A percentile compares a stretch with the other conserved stretches of the same genome.
Evolutionary conservation across 768 basidiomycete genomes (phyloP).

Genomic region (Boletus tylopilopsis): DNA sequence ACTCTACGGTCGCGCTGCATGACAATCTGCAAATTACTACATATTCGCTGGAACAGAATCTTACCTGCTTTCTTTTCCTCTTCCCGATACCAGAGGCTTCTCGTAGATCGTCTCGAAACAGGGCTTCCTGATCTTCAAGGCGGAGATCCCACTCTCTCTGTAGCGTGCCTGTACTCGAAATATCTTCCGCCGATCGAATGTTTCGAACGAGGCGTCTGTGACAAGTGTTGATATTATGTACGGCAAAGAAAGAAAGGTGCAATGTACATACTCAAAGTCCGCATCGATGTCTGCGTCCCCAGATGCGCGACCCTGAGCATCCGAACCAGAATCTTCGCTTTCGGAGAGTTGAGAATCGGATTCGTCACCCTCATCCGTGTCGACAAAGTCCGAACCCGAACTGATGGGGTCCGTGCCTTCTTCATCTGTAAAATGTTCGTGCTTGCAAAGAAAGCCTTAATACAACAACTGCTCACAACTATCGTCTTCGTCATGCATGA

Average conservation of each 20-base stretch:
- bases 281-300: constrained; percentile 16
- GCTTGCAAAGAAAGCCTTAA: not conserved
- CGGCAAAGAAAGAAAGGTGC: too few species aligned
- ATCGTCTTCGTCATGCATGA: not conserved
- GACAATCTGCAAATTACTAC: not conserved
- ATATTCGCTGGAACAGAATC: not conserved
- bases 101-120: constrained; percentile 66
- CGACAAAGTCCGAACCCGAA: constrained; percentile 6
- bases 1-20: constrained; percentile 11
- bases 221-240: not conserved
- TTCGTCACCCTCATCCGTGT: constrained; percentile 1
- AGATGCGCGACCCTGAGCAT: not conserved
- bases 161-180: constrained; percentile 13
- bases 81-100: constrained; percentile 67
- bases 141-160: constrained; percentile 9
- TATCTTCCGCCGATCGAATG: constrained; percentile 5
- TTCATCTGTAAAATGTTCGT: constrained; percentile 10
- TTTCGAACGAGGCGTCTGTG: constrained; percentile 3
- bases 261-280: constrained; percentile 19
- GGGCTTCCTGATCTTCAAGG: constrained; percentile 56
- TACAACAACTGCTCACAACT: not conserved
- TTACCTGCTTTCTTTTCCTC: constrained; percentile 44
- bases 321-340: constrained; percentile 4
- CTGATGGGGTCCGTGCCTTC: not conserved
- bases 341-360: constrained; percentile 11